Percentiles rank a stretch among this genome's conserved stretches.
phyloP scores from a whole-genome alignment of 176 grass and related monocot species.

The Oryza glumipatula region DNA sequence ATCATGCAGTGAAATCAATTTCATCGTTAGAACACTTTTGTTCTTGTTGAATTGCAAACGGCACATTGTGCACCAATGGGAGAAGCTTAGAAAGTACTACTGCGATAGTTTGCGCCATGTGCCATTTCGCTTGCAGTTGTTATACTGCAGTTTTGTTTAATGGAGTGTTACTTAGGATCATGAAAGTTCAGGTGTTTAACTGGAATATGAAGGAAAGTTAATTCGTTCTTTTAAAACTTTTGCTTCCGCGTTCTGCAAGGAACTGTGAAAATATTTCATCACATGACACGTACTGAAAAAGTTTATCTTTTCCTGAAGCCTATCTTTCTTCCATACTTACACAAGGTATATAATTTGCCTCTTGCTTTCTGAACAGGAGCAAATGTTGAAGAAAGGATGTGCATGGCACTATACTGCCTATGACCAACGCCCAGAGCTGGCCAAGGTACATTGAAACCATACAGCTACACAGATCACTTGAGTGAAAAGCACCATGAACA shows the following conservation, averaged over 20 bases:
- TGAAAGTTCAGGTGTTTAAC: not conserved
- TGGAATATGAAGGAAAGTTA: not conserved
- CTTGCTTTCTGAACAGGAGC: slow-evolving; percentile 50
- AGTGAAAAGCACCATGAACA: not conserved
- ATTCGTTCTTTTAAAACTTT: not conserved
- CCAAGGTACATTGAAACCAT: slow-evolving; percentile 16
- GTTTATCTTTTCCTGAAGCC: not conserved
- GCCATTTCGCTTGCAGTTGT: not conserved
- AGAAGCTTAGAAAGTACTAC: slow-evolving; percentile 1
- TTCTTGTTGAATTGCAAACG: not conserved
- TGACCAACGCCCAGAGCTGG: slow-evolving; percentile 78
- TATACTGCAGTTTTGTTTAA: not conserved
- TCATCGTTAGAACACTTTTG: not conserved
- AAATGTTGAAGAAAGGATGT: slow-evolving; percentile 95
- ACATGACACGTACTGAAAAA: not conserved
- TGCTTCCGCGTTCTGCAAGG: slow-evolving; percentile 14
- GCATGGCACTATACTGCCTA: slow-evolving; percentile 95
- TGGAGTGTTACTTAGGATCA: not conserved
- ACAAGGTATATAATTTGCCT: not conserved
- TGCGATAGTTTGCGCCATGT: slow-evolving; percentile 11
- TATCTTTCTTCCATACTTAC: not conserved
- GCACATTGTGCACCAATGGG: not conserved
- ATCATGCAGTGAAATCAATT: not conserved
- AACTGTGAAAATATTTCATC: not conserved
- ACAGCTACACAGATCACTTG: not conserved